Conservation (phyloP, 2,329 filamentous ascomycete genomes). For the Trichoderma koningiopsis region DNA sequence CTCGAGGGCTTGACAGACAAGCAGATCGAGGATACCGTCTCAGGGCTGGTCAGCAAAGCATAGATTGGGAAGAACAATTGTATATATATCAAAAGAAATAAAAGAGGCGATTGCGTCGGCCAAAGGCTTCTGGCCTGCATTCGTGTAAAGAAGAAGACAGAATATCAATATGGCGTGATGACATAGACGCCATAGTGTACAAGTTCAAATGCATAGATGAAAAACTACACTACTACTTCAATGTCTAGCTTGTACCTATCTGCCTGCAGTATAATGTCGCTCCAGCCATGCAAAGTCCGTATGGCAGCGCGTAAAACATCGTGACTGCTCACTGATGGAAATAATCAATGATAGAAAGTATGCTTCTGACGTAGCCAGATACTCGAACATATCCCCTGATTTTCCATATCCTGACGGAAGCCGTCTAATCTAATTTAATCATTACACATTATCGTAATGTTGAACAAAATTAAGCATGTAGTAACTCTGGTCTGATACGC, state of each 20-base stretch:
- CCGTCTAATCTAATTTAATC: neutral
- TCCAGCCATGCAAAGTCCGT: neutral
- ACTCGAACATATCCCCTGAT: neutral
- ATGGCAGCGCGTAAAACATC: neutral
- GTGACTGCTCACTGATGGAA: neutral
- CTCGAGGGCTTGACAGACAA: slow-evolving; percentile 63
- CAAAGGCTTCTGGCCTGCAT: neutral
- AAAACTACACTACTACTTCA: neutral
- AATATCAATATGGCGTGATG: slow-evolving; percentile 8
- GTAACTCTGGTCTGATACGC: neutral
- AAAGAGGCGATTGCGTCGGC: neutral
- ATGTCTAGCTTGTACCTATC: neutral
- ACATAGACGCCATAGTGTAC: slow-evolving; percentile 6
- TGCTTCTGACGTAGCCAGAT: neutral
- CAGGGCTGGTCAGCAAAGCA: slow-evolving; percentile 52
- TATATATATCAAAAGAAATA: neutral
- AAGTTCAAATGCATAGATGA: slow-evolving; percentile 9
- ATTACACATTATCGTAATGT: neutral
- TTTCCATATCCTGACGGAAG: neutral
- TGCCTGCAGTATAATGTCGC: neutral
- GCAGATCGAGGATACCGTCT: slow-evolving; percentile 62
- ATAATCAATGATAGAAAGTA: neutral
- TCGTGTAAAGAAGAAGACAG: neutral
- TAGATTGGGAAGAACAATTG: neutral
- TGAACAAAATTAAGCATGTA: neutral